phyloP scores from a whole-genome alignment of 495 filamentous ascomycete species.

The Tirmania nivea region DNA sequence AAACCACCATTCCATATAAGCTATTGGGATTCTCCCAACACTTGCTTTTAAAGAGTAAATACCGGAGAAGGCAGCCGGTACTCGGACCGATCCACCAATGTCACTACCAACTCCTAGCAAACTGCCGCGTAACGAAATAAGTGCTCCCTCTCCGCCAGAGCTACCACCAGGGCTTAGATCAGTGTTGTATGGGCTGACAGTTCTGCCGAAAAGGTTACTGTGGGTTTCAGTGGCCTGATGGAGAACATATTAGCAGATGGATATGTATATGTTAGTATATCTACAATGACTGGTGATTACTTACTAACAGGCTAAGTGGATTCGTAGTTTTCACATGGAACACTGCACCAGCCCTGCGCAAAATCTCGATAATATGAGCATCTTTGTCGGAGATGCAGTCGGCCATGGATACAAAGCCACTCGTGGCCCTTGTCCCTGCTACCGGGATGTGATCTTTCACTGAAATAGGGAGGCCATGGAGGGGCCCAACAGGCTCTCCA shows the following conservation, averaged over 20 bases:
- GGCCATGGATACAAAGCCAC: slow-evolving; percentile 36
- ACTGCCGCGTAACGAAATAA: slow-evolving; percentile 37
- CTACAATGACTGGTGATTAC: slow-evolving; percentile 24
- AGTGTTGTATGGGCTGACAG: slow-evolving; percentile 35
- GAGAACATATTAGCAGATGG: slow-evolving; percentile 7
- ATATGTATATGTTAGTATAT: slow-evolving; percentile 31
- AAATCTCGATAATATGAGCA: slow-evolving; percentile 28
- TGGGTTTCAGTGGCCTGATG: slow-evolving; percentile 9
- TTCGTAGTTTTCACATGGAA: slow-evolving; percentile 47
- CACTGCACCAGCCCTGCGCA: slow-evolving; percentile 29
- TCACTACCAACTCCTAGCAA: slow-evolving; percentile 47
- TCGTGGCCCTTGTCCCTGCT: slow-evolving; percentile 32
- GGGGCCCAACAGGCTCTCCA: slow-evolving; percentile 31
- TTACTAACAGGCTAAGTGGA: slow-evolving; percentile 28
- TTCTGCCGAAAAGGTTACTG: slow-evolving; percentile 20
- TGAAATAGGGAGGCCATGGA: slow-evolving; percentile 46
- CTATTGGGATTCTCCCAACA: slow-evolving; percentile 32
- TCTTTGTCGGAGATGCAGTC: slow-evolving; percentile 29
- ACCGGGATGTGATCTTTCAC: slow-evolving; percentile 48
- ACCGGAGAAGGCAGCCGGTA: slow-evolving; percentile 41
- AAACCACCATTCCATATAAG: slow-evolving; percentile 18
- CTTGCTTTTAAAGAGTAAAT: slow-evolving; percentile 46
- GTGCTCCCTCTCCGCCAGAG: slow-evolving; percentile 43
- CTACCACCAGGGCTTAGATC: slow-evolving; percentile 38
- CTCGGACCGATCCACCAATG: slow-evolving; percentile 44